Evolutionary conservation across 176 grass and related monocot genomes (phyloP), one percentile per base, ranked within the genome.

Genomic region (Zea mays): DNA sequence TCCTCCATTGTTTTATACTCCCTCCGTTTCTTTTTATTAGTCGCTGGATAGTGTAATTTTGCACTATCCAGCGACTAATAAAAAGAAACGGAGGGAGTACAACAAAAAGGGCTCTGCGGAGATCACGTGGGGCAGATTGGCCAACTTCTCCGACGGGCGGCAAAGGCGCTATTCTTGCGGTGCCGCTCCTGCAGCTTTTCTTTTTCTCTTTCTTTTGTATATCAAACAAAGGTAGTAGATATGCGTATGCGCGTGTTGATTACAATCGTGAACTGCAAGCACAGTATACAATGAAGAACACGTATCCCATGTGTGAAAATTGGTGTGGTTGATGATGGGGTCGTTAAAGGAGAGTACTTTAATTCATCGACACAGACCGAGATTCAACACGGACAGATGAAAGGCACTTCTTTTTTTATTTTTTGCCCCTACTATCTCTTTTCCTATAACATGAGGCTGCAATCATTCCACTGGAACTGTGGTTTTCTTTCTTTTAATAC

Each of bases 271-370:
- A 60, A 8, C 60, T 17, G 33, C 43, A 47, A 63, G 74, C 57
- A 6, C 27, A 45, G 14, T 12, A n/a, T 62, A 64, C 44, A n/a
- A 74, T 27, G 46, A 76, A 76, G 1, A 76, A n/a, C 74, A 76
- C 59, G 14, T n/a, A 40, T 20, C 35, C 35, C 50, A 56, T 39
- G 71, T 73, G 71, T 39, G 71, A 4, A 73, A 40, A 54, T 56
- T 9, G 15, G 27, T 27, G 52, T 12, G 15, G 8, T 0, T 4
- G 4, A 54, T 1, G 14, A 34, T 9, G 7, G 52, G 52, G 2
- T 52, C 14, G 7, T 36, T 36, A 7, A 34, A 72, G 14, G 17
- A 54, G 2, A 5, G 6, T 55, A 41, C 40, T 41, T 55, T 1
- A 13, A 5, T 14, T 0, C 1, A 15, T 1, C 20, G 10, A 71